Percentiles rank a stretch among this genome's conserved stretches.
Conservation (phyloP, 2,329 filamentous ascomycete genomes). For the Teratosphaeria nubilosa region DNA sequence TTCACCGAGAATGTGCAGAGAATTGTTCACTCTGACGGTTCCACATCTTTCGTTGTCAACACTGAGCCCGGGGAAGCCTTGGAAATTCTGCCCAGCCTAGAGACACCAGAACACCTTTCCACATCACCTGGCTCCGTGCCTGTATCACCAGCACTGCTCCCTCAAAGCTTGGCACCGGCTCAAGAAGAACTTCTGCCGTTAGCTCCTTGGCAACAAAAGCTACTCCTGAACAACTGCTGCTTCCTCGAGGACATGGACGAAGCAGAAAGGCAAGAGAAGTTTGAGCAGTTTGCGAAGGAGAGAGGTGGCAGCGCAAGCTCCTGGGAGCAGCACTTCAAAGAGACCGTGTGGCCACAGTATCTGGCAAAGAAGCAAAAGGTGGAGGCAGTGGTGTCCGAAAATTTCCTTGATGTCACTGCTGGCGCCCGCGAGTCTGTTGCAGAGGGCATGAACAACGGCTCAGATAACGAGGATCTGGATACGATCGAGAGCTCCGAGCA, state of each 20-base stretch:
- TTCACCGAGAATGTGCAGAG: background rate
- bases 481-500: background rate
- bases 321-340: slow-evolving; percentile 16
- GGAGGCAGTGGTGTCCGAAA: background rate
- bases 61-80: background rate
- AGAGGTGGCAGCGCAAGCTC: slow-evolving; percentile 6
- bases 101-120: background rate
- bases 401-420: background rate
- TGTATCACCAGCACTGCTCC: background rate
- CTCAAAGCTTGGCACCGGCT: background rate
- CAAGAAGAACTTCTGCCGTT: background rate
- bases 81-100: background rate
- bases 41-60: background rate
- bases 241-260: slow-evolving; percentile 12
- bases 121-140: background rate
- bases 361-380: slow-evolving; percentile 4
- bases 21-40: background rate
- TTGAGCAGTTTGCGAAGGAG: slow-evolving; percentile 7
- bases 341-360: slow-evolving; percentile 11
- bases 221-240: background rate
- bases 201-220: background rate
- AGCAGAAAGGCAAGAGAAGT: slow-evolving; percentile 1
- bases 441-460: background rate
- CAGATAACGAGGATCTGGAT: background rate
- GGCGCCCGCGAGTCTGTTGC: background rate